These are phyloP conservation scores for Emergomyces pasteurianus DNA, from an alignment of 2,329 filamentous ascomycete genomes.

Conservation along the genomic window DNA sequence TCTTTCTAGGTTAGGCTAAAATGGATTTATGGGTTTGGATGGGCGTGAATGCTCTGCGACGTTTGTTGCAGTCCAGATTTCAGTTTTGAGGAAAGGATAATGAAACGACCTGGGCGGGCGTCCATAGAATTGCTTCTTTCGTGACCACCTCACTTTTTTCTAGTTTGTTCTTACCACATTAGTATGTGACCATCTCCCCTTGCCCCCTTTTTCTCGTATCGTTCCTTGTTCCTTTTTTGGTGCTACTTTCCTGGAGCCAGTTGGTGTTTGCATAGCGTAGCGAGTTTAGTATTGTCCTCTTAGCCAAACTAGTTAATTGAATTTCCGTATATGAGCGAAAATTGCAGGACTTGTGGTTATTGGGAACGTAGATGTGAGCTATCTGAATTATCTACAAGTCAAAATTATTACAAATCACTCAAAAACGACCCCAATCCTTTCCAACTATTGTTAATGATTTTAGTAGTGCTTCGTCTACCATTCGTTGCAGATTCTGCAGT, in stretches of 20 bases:
- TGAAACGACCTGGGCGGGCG: neutral
- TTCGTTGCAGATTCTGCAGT: slow-evolving; percentile 38
- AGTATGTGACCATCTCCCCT: neutral
- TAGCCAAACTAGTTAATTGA: neutral
- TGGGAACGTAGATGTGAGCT: neutral
- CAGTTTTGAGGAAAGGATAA: neutral
- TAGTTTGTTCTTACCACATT: neutral
- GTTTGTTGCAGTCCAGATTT: neutral
- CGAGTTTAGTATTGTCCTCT: neutral
- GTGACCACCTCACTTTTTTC: neutral
- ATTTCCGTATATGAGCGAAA: neutral
- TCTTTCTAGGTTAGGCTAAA: neutral
- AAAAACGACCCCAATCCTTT: neutral
- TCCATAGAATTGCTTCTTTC: neutral
- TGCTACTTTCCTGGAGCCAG: neutral
- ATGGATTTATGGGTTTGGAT: neutral
- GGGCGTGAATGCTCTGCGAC: neutral
- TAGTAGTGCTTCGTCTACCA: slow-evolving; percentile 16
- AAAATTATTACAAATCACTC: neutral
- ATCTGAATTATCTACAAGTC: neutral
- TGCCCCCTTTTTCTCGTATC: neutral
- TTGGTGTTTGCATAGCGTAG: slow-evolving; percentile 1
- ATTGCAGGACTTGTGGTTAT: neutral
- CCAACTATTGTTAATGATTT: neutral
- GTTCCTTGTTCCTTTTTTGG: neutral